These are phyloP conservation scores for Cephalotrichum gorgonifer DNA, from an alignment of 2,329 filamentous ascomycete species.

Conservation along the genomic window DNA sequence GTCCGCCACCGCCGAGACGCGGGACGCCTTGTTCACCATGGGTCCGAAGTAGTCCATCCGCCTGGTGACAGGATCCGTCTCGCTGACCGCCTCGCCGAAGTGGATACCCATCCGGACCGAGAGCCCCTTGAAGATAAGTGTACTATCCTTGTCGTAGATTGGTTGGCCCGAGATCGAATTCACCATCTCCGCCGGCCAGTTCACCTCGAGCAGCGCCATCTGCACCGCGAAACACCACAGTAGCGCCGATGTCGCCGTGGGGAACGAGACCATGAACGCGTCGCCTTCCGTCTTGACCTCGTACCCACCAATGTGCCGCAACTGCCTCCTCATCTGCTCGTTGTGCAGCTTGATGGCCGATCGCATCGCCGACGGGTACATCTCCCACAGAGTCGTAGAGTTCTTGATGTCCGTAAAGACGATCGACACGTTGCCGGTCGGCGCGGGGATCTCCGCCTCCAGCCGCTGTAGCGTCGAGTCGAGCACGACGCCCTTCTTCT, in stretches of 20 bases:
- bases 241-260: conserved; percentile 85
- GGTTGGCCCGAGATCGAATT: conserved; percentile 78
- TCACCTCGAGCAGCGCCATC: conserved; percentile 72
- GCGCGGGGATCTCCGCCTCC: conserved; percentile 83
- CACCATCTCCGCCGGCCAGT: conserved; percentile 89
- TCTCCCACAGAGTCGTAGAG: conserved; percentile 93
- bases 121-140: conserved; percentile 83
- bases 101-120: conserved; percentile 98
- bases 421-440: conserved; percentile 81
- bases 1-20: conserved; percentile 89
- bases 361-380: conserved; percentile 88
- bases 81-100: conserved; percentile 88
- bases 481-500: conserved; percentile 56
- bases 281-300: conserved; percentile 99
- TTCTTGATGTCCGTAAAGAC: conserved; percentile 99
- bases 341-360: conserved; percentile 97
- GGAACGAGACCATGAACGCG: conserved; percentile 98
- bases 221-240: conserved; percentile 97
- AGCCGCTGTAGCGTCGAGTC: conserved; percentile 82
- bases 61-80: conserved; percentile 89
- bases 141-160: conserved; percentile 71
- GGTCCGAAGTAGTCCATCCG: conserved; percentile 99
- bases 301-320: conserved; percentile 89
- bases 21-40: conserved; percentile 95
- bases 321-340: conserved; percentile 86